phyloP scores from a whole-genome alignment of 2,329 filamentous ascomycete species.

The Chaetomium olivaceum region DNA sequence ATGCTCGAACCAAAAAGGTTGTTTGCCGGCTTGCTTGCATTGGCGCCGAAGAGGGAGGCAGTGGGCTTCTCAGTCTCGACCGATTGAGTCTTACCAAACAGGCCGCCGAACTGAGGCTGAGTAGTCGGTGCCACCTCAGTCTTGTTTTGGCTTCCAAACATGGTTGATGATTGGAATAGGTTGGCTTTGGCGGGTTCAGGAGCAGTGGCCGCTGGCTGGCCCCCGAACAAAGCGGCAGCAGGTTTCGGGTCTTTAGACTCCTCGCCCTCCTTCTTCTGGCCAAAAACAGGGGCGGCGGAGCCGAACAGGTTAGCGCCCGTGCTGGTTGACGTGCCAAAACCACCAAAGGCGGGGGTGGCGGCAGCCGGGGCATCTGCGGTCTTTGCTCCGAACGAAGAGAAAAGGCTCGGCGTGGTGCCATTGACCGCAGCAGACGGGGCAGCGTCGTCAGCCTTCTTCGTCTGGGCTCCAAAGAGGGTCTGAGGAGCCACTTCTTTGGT shows the following conservation, averaged over 20 bases:
- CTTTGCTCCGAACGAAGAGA: constrained; percentile 23
- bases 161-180: constrained; percentile 37
- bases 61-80: constrained; percentile 23
- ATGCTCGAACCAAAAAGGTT: constrained; percentile 21
- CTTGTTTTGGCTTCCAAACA: constrained; percentile 42
- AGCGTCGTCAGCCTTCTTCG: constrained; percentile 14
- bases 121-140: constrained; percentile 20
- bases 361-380: constrained; percentile 20
- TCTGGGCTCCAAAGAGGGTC: constrained; percentile 8
- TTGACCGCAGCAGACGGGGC: constrained; percentile 22
- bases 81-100: constrained; percentile 29
- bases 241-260: constrained; percentile 23
- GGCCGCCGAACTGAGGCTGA: constrained; percentile 18
- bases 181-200: constrained; percentile 29
- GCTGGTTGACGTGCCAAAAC: constrained; percentile 16
- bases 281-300: constrained; percentile 20
- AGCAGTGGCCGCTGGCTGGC: constrained; percentile 22
- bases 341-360: constrained; percentile 24
- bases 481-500: constrained; percentile 17
- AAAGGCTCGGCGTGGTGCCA: constrained; percentile 19
- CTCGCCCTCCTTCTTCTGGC: constrained; percentile 26
- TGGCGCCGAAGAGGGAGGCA: constrained; percentile 19
- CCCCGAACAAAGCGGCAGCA: constrained; percentile 29
- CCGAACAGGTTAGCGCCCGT: constrained; percentile 27
- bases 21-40: constrained; percentile 11